These are phyloP conservation scores for Solioccasus polychromus DNA, from an alignment of 768 basidiomycete genomes.

Conservation along the genomic window DNA sequence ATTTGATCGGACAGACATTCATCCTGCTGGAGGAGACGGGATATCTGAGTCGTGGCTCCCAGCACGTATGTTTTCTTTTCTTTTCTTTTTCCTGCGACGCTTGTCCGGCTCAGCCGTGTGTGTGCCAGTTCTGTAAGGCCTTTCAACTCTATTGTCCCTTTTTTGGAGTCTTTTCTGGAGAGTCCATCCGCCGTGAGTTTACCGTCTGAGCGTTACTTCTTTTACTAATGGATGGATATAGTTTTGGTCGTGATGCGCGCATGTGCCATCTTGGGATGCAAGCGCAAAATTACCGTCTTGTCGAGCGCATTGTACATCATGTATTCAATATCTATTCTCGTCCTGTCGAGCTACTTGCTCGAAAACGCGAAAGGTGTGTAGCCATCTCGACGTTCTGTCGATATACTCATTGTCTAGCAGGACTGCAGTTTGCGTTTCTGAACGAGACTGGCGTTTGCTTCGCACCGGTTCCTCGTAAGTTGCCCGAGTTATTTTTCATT, in stretches of 20 bases:
- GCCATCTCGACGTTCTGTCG: not conserved
- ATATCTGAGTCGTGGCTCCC: conserved; percentile 14
- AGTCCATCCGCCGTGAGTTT: conserved; percentile 25
- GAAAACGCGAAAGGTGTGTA: not conserved
- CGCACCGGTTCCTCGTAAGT: conserved; percentile 9
- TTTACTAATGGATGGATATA: not conserved
- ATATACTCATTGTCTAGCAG: not conserved
- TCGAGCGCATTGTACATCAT: conserved; percentile 9
- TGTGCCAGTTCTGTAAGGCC: conserved; percentile 14
- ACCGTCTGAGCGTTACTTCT: not conserved
- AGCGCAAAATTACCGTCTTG: not conserved
- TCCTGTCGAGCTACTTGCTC: not conserved
- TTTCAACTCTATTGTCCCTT: not conserved
- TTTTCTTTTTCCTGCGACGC: not conserved
- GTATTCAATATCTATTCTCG: conserved; percentile 4
- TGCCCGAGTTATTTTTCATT: not conserved
- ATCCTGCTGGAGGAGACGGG: conserved; percentile 24
- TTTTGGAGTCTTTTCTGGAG: conserved; percentile 12
- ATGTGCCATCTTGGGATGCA: conserved; percentile 22
- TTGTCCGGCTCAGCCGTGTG: not conserved
- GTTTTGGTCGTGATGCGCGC: conserved; percentile 26
- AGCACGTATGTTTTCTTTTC: conserved; percentile 2
- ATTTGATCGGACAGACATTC: conserved; percentile 19
- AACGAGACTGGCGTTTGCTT: conserved; percentile 12
- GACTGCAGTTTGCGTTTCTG: conserved; percentile 6